phyloP scores from a whole-genome alignment of 208 protist species.

The Dictyostelium gargantuum region DNA sequence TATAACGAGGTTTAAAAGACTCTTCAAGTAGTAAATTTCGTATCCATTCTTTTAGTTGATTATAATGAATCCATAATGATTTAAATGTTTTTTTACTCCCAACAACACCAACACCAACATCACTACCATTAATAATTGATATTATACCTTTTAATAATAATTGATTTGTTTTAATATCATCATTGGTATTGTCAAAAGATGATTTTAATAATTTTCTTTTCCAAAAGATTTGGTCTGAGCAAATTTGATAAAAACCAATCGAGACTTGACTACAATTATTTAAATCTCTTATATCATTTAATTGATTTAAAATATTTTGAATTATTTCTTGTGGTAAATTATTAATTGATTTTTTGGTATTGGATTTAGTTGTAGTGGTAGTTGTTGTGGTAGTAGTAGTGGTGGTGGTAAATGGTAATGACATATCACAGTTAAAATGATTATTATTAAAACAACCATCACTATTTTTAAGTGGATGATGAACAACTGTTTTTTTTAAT shows the following conservation, averaged over 20 bases:
- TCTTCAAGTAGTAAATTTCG: slow-evolving; percentile 37
- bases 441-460: neutral
- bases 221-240: slow-evolving; percentile 41
- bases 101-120: neutral
- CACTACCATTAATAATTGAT: neutral
- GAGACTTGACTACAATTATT: neutral
- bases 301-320: neutral
- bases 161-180: neutral
- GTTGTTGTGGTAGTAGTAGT: neutral
- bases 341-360: neutral
- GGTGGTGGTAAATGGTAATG: neutral
- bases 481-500: neutral
- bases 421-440: too few relatives aligned
- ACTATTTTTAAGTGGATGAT: neutral
- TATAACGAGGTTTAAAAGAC: slow-evolving; percentile 39
- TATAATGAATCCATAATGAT: neutral
- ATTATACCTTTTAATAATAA: neutral
- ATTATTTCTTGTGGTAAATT: slow-evolving; percentile 43
- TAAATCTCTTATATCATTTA: slow-evolving; percentile 7
- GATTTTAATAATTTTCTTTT: slow-evolving; percentile 14
- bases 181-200: neutral
- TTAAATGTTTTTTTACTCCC: neutral
- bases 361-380: neutral
- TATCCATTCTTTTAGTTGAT: slow-evolving; percentile 10
- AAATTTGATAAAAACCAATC: neutral